A percentile compares a stretch with the other conserved stretches of the same genome.
These are phyloP conservation scores for Trametes cingulata DNA, from an alignment of 768 basidiomycete species.

Conservation along the genomic window DNA sequence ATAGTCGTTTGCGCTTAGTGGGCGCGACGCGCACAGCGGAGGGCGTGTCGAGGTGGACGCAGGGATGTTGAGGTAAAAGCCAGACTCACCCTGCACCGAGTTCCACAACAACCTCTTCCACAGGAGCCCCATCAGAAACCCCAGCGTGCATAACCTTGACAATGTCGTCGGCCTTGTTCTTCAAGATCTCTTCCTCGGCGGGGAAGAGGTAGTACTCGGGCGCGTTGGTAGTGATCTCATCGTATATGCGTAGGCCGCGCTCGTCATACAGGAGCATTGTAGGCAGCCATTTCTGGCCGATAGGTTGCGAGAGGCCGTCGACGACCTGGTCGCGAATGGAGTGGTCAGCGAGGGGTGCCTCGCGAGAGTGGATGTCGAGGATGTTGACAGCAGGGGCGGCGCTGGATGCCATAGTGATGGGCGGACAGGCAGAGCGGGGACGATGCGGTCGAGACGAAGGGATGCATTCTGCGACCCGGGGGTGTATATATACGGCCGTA, in stretches of 20 bases:
- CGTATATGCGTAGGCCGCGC: slow-evolving; percentile 81
- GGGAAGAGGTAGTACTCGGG: slow-evolving; percentile 89
- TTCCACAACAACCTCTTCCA: slow-evolving; percentile 72
- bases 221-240: slow-evolving; percentile 76
- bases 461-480: neutral
- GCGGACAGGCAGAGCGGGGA: neutral
- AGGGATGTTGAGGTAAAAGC: neutral
- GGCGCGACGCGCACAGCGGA: neutral
- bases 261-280: slow-evolving; percentile 88
- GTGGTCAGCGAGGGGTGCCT: neutral
- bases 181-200: slow-evolving; percentile 86
- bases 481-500: slow-evolving; percentile 7
- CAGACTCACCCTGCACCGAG: slow-evolving; percentile 89
- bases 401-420: slow-evolving; percentile 4
- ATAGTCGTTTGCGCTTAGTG: neutral
- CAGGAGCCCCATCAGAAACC: slow-evolving; percentile 29
- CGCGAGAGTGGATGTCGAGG: slow-evolving; percentile 25
- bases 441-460: neutral
- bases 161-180: slow-evolving; percentile 71
- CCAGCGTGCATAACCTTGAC: slow-evolving; percentile 64
- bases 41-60: neutral
- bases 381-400: slow-evolving; percentile 21
- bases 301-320: slow-evolving; percentile 54
- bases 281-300: slow-evolving; percentile 65
- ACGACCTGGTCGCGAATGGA: slow-evolving; percentile 48